These are phyloP conservation scores for Cyclotella choctawhatcheeana DNA, from an alignment of 108 stramenopile genomes.

Conservation along the genomic window DNA sequence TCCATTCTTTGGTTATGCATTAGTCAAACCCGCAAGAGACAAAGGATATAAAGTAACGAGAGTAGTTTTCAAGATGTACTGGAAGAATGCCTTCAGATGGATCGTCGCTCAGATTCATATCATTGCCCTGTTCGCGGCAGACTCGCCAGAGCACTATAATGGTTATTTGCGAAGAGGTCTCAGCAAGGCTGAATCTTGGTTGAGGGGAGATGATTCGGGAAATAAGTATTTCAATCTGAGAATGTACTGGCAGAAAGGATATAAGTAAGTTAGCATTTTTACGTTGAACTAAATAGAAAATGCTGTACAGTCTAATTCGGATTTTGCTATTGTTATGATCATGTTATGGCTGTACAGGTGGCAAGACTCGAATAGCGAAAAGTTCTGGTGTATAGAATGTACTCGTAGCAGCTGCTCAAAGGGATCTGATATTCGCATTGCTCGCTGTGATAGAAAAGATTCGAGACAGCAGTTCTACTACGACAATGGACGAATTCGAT, in stretches of 20 bases:
- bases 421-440: constrained; percentile 30
- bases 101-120: neutral
- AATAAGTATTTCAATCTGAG: constrained; percentile 11
- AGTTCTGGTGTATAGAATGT: constrained; percentile 45
- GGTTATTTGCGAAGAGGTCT: neutral
- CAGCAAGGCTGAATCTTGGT: neutral
- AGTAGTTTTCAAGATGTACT: constrained; percentile 11
- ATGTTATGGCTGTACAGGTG: neutral
- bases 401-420: constrained; percentile 16
- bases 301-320: neutral
- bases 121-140: neutral
- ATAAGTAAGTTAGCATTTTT: neutral
- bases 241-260: constrained; percentile 12
- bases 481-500: constrained; percentile 39
- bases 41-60: too few species aligned
- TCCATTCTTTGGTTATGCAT: too few species aligned
- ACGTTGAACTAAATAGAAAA: neutral
- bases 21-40: neutral
- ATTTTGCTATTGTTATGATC: neutral
- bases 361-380: constrained; percentile 34
- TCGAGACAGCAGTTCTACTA: constrained; percentile 42
- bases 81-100: constrained; percentile 3
- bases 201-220: neutral
- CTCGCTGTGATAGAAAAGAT: constrained; percentile 25
- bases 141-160: neutral